Percentiles rank a stretch among this genome's conserved stretches.
These are phyloP conservation scores for Mortierella sp. DNA, from an alignment of 371 early-diverging fungal genomes.

Conservation along the genomic window DNA sequence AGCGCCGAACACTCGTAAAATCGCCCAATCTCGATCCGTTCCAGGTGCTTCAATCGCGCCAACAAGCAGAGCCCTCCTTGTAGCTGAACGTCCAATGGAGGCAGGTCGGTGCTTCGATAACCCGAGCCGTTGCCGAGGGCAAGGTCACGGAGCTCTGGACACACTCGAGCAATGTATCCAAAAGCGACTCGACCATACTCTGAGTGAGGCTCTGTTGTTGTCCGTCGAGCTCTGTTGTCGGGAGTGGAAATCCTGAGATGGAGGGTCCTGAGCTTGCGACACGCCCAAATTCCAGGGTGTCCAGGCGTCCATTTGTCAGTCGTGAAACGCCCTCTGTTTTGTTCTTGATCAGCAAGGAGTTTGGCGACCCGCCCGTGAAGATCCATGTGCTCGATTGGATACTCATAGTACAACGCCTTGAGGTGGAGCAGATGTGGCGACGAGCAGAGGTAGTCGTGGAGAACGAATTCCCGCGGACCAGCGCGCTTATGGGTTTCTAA, in stretches of 20 bases:
- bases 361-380: too few species aligned
- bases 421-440: constrained; percentile 25
- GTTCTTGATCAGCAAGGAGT: too few species aligned
- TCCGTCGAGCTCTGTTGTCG: not conserved
- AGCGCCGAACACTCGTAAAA: not conserved
- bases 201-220: not conserved
- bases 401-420: not conserved
- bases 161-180: not conserved
- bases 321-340: too few species aligned
- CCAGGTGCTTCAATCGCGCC: not conserved
- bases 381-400: not conserved
- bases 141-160: not conserved
- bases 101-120: not conserved
- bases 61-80: not conserved
- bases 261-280: not conserved
- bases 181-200: not conserved
- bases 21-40: not conserved
- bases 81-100: not conserved
- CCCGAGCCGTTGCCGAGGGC: not conserved
- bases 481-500: too few species aligned
- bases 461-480: not conserved
- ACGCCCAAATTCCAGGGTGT: not conserved
- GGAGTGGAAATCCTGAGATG: not conserved
- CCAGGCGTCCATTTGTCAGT: too few species aligned
- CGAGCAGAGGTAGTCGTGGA: constrained; percentile 16